Evolutionary conservation across 768 basidiomycete genomes (phyloP).

Genomic region (Xerocomellus amylosporus): DNA sequence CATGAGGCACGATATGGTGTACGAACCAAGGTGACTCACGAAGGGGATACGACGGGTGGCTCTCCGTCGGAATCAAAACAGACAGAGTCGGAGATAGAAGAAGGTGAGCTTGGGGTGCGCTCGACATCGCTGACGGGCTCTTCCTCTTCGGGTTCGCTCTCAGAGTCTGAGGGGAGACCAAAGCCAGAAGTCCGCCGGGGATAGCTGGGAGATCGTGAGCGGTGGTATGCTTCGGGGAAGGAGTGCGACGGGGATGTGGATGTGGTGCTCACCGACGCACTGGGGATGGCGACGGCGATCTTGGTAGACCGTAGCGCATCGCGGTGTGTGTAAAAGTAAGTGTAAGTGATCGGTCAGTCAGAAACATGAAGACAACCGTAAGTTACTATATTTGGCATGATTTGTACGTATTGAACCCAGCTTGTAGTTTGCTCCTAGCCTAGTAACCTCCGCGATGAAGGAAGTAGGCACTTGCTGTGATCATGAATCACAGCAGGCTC

Average conservation of each 20-base stretch:
- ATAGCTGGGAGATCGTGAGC: constrained; percentile 5
- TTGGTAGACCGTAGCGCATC: constrained; percentile 57
- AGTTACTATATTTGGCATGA: neutral
- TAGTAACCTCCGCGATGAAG: too few species aligned
- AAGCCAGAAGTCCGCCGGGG: constrained; percentile 49
- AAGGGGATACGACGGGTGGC: constrained; percentile 28
- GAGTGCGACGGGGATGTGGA: constrained; percentile 7
- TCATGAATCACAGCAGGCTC: too few species aligned
- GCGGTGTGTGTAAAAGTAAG: neutral
- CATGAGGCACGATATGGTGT: neutral
- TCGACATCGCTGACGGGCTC: constrained; percentile 39
- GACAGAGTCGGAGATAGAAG: constrained; percentile 40
- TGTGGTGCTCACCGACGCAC: constrained; percentile 34
- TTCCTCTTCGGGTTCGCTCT: constrained; percentile 30
- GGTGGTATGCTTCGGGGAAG: neutral
- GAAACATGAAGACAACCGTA: neutral
- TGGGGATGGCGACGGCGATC: constrained; percentile 51
- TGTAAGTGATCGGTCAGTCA: neutral
- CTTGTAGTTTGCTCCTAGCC: too few species aligned
- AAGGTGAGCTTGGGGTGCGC: constrained; percentile 27
- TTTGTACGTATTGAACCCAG: neutral
- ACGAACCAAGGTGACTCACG: constrained; percentile 33
- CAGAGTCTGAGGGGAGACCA: constrained; percentile 52
- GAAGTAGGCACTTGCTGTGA: too few species aligned
- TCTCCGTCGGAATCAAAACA: constrained; percentile 45